These are phyloP conservation scores for Chytriomyces sp. DNA, from an alignment of 192 early-diverging fungal genomes.

Conservation along the genomic window DNA sequence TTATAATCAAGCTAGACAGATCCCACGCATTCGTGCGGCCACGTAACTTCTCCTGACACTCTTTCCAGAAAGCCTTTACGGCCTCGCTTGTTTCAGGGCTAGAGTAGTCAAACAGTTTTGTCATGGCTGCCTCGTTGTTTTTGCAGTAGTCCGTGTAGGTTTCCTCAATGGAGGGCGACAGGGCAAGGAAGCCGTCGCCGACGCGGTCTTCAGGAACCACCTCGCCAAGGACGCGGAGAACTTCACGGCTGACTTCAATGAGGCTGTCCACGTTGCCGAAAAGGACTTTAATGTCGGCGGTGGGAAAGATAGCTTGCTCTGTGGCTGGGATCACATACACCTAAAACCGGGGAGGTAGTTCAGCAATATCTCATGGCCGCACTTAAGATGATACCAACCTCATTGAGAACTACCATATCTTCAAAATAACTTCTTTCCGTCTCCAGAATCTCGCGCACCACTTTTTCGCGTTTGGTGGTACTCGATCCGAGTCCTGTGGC, in stretches of 20 bases:
- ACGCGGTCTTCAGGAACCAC: constrained; percentile 48
- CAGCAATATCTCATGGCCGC: too few relatives aligned
- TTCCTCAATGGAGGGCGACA: constrained; percentile 49
- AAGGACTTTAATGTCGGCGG: constrained; percentile 66
- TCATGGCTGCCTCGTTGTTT: constrained; percentile 69
- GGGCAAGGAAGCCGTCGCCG: constrained; percentile 53
- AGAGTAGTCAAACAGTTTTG: constrained; percentile 64
- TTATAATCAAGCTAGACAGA: constrained; percentile 86
- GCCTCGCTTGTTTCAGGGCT: constrained; percentile 33
- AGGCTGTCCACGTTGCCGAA: constrained; percentile 82
- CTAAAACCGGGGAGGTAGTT: too few relatives aligned
- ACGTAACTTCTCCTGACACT: constrained; percentile 62
- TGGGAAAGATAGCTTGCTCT: constrained; percentile 47
- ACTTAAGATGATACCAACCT: constrained; percentile 60
- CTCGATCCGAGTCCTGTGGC: neutral
- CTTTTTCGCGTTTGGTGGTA: constrained; percentile 63
- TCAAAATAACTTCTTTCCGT: constrained; percentile 75
- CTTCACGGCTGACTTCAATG: constrained; percentile 64
- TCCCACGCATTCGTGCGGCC: constrained; percentile 89
- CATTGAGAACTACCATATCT: constrained; percentile 75
- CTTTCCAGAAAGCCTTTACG: constrained; percentile 56
- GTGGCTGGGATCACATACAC: constrained; percentile 62
- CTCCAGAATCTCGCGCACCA: constrained; percentile 74
- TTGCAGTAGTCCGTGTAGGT: constrained; percentile 78
- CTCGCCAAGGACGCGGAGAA: constrained; percentile 66